Percentiles rank a stretch among this genome's conserved stretches.
Conservation (phyloP, 75 land plant species). For the Ceratopteris richardii region DNA sequence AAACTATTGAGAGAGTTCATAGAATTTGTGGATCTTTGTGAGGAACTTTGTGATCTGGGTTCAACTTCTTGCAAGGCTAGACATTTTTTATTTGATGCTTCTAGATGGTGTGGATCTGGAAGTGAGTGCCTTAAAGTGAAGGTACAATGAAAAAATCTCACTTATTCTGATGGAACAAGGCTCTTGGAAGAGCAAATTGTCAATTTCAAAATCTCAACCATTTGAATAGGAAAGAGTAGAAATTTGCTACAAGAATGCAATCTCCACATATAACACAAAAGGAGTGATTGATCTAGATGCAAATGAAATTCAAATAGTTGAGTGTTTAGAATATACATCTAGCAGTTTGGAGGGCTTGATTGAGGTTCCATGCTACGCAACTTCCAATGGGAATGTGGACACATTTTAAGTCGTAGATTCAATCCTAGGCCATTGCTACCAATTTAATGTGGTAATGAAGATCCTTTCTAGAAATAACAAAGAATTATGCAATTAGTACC, state of each 20-base stretch:
- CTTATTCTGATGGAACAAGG: conserved; percentile 10
- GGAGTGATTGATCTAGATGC: background rate
- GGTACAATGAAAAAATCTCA: background rate
- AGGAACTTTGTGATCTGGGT: conserved; percentile 7
- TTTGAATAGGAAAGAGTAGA: conserved; percentile 6
- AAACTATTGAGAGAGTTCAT: conserved; percentile 9
- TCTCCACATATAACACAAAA: background rate
- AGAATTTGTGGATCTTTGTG: conserved; percentile 13
- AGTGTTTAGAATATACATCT: background rate
- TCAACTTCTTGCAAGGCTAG: conserved; percentile 6
- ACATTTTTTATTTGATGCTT: conserved; percentile 10
- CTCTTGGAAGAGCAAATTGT: conserved; percentile 12
- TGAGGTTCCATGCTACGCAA: background rate
- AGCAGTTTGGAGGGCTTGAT: background rate
- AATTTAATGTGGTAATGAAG: conserved; percentile 13
- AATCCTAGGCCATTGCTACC: conserved; percentile 6
- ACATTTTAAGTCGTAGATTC: background rate
- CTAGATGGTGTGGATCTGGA: conserved; percentile 4
- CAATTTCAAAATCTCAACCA: conserved; percentile 11
- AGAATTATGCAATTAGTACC: conserved; percentile 5
- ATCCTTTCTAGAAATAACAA: conserved; percentile 6
- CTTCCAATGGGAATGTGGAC: too few relatives aligned
- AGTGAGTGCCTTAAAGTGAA: conserved; percentile 10
- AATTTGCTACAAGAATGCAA: background rate
- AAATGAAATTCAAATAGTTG: background rate